phyloP scores from a whole-genome alignment of 306 rosid genomes.

The Glycine tomentella region DNA sequence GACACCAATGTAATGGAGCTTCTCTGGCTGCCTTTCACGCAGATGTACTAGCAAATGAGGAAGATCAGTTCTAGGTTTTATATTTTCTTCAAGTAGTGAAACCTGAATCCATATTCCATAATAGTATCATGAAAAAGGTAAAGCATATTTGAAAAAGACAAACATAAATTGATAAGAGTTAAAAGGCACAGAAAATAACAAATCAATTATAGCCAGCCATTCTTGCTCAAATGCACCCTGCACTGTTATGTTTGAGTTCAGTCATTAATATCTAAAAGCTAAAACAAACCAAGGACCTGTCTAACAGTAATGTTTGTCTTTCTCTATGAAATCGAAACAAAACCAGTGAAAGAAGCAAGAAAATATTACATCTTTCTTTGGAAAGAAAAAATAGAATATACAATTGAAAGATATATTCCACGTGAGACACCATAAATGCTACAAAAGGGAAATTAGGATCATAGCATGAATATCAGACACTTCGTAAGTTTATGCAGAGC shows the following conservation, averaged over 20 bases:
- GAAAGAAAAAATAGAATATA: neutral
- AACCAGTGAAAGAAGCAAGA: constrained; percentile 13
- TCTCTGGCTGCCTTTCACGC: constrained; percentile 87
- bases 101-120: constrained; percentile 59
- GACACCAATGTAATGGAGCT: constrained; percentile 94
- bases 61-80: constrained; percentile 84
- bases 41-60: constrained; percentile 91
- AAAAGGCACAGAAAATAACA: constrained; percentile 34
- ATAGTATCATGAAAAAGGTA: constrained; percentile 42
- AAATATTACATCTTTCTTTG: neutral
- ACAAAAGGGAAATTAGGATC: neutral
- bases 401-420: neutral
- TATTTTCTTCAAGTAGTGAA: constrained; percentile 85
- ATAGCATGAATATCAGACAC: neutral
- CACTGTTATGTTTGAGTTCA: neutral
- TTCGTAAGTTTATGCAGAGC: neutral
- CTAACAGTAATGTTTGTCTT: constrained; percentile 4
- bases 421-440: neutral
- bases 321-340: constrained; percentile 8
- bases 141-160: constrained; percentile 2
- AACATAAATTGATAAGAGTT: neutral
- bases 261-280: constrained; percentile 1
- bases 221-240: constrained; percentile 28
- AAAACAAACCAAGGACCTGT: constrained; percentile 10
- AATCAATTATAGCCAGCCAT: constrained; percentile 24